Evolutionary conservation across 495 filamentous ascomycete species (phyloP), one percentile per base, ranked within the genome.

Genomic region (Penicillium soppii): DNA sequence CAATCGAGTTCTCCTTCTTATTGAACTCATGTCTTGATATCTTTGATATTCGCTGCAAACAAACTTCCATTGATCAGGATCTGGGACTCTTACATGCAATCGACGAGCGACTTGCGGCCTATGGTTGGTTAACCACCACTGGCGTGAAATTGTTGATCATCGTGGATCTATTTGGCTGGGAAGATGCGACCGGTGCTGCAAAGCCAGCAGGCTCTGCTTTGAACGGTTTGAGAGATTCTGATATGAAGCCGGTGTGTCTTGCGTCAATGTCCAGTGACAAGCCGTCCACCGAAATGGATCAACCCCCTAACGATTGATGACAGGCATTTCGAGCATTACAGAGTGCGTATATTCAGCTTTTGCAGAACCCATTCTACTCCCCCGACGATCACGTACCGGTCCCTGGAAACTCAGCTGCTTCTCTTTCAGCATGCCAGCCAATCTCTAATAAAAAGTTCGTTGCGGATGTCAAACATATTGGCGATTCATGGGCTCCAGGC

Each of bases 51-150:
- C 88, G 91, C 30, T 77, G 83, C 52, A 88, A 86, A 56, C 73
- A 81, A 47, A 80, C 79, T 26, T 73, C 79, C 12, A 78, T 83
- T 46, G 91, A 84, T 58, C 78, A 92, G 57, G 95, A 97, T 61
- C 89, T 91, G 49, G 95, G 95, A 6, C 80, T 97, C 0, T 77
- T 98, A 27, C 91, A 97, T 66, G 89, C 89, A 15, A 76, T 98
- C 35, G 95, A 97, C 71, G 95, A 98, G 68, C 82, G 90, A 9
- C 74, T 97, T 17, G 90, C 91, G 15, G 83, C 86, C 48, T 98
- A 97, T 74, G 94, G 94, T 52, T 97, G 89, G 83, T 77, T 96
- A 62, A 97, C 94, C n/a, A 97, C 95, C 66, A 97, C 95, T 5
- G 92, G 92, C 5, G 83, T 92, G 23, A 91, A 89, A 66, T 82